Evolutionary conservation across 148 eudicot species (phyloP).

Genomic region (Suaeda aralocaspica): DNA sequence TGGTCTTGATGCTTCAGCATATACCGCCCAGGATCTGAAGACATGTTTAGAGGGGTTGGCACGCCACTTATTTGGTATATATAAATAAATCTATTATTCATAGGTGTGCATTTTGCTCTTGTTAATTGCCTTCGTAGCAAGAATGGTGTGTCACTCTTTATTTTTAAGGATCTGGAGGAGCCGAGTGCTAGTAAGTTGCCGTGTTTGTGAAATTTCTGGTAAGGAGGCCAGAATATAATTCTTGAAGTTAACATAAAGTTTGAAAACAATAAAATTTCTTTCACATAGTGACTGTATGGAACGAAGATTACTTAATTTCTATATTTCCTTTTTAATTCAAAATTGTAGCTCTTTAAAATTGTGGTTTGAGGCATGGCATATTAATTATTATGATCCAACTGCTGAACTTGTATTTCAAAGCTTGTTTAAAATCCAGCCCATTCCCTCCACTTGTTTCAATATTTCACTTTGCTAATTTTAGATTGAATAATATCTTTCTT

Average conservation of each 20-base stretch:
- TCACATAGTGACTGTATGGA: background rate
- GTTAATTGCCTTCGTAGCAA: background rate
- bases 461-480: background rate
- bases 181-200: background rate
- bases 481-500: background rate
- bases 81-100: constrained; percentile 8
- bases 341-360: background rate
- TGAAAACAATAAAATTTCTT: no score
- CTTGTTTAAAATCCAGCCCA: background rate
- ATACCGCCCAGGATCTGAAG: constrained; percentile 79
- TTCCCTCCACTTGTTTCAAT: background rate
- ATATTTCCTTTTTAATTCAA: background rate
- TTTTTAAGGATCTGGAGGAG: background rate
- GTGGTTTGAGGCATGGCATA: no score
- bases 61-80: constrained; percentile 82
- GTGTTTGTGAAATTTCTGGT: background rate
- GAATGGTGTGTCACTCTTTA: background rate
- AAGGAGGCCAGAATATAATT: background rate
- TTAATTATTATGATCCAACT: background rate
- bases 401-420: background rate
- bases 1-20: constrained; percentile 64
- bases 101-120: background rate
- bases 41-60: constrained; percentile 97
- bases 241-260: background rate
- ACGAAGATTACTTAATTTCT: background rate